Conservation (phyloP, 2,329 filamentous ascomycete genomes). For the Aphanoascus verrucosus region DNA sequence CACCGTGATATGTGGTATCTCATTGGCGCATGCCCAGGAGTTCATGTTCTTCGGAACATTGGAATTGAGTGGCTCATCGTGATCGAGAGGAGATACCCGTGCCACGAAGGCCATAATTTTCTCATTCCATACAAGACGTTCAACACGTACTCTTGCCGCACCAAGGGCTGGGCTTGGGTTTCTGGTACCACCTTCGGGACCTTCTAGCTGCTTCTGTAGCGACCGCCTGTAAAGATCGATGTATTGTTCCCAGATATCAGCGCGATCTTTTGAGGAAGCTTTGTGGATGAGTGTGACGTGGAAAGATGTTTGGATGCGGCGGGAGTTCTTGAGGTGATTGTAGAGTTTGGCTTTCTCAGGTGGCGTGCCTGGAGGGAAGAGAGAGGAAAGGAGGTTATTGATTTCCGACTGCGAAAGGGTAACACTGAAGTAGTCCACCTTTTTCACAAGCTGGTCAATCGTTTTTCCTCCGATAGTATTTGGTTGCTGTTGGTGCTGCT, state of each 20-base stretch:
- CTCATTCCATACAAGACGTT: slow-evolving; percentile 67
- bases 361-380: slow-evolving; percentile 50
- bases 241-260: slow-evolving; percentile 68
- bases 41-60: slow-evolving; percentile 16
- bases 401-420: slow-evolving; percentile 44
- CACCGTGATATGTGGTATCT: slow-evolving; percentile 75
- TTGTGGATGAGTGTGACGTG: slow-evolving; percentile 92
- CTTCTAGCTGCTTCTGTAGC: slow-evolving; percentile 23
- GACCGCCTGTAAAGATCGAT: slow-evolving; percentile 43
- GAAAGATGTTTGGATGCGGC: slow-evolving; percentile 73
- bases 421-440: slow-evolving; percentile 58
- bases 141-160: slow-evolving; percentile 42
- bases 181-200: slow-evolving; percentile 19
- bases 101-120: slow-evolving; percentile 87
- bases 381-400: slow-evolving; percentile 51
- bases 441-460: slow-evolving; percentile 35
- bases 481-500: slow-evolving; percentile 6
- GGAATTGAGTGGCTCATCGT: slow-evolving; percentile 15
- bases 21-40: slow-evolving; percentile 62
- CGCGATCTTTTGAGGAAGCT: slow-evolving; percentile 48
- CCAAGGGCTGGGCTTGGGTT: slow-evolving; percentile 27
- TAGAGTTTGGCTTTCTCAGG: slow-evolving; percentile 57
- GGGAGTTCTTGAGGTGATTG: slow-evolving; percentile 58
- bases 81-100: slow-evolving; percentile 48
- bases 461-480: slow-evolving; percentile 3